Base-by-base conservation (phyloP, 106 monocot genomes). In the Triglochin maritima region DNA sequence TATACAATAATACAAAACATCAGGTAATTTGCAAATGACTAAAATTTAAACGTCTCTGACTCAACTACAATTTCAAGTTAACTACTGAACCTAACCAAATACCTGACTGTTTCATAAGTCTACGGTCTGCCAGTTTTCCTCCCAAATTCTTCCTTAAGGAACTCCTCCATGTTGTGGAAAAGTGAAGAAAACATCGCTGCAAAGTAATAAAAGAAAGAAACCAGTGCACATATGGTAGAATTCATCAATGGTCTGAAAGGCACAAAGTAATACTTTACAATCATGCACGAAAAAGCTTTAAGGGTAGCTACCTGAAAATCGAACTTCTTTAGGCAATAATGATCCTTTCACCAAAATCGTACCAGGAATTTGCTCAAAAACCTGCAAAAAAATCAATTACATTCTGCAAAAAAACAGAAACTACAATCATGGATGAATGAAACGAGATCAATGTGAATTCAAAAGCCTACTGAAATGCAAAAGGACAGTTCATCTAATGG, bases 361-460 rank as follows among this genome's bases (percentile, higher is more conserved):
- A n/a, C 89, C 93, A 12, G 93, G 93, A 77, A 82, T 84, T 80
- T 94, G 93, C 51, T 94, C 89, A 82, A 86, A 94, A 17, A 94
- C 83, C 89, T 89, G 77, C n/a, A 82, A 62, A 15, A 15, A 64
- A 3, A 56, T 69, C 0, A 69, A 49, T 46, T 17, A 14, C 41
- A 43, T 12, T 64, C 48, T 59, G 10, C 17, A 43, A 60, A 5
- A 63, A 58, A 29, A 72, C 48, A 49, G 7, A 41, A 62, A 47
- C 12, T 50, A 41, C 10, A 63, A 44, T 3, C 53, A 7, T 68
- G n/a, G 10, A 4, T 58, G 58, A 69, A 17, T 43, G n/a, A 65
- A 66, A 6, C 2, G 43, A 46, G 11, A 43, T 50, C 43, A 73
- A 46, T 3, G 4, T 56, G 14, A 51, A 44, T 3, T 53, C 4